Base-by-base conservation (phyloP, 148 eudicot genomes). In the Mesembryanthemum crystallinum region DNA sequence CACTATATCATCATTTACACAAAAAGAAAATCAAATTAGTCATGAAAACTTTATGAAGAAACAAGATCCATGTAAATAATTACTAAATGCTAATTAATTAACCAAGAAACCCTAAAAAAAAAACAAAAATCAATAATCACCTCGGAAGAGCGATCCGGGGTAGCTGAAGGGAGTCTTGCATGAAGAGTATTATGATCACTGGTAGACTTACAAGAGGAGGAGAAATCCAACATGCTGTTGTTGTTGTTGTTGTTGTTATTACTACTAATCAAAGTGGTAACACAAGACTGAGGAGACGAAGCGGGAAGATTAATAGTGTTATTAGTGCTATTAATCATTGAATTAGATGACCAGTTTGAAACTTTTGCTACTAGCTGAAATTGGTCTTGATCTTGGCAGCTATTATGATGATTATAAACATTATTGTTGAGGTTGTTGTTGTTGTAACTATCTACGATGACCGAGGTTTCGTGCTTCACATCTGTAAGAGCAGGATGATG, bases 201-300 rank as follows among this genome's bases (percentile, higher is more conserved):
- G n/a, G 80, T 82, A 21, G 83, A 54, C 71, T 78, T 82, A 30
- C 63, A 76, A 67, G 73, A 79, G 24, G 96, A 79, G 21, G 96
- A 85, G 71, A 91, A 89, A 75, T 88, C 90, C 55, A 89, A 73
- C 81, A 89, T 74, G 82, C 70, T 77, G 64, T 77, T 84, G 61
- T 25, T 59, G 23, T 23, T 77, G 69, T 45, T 77, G 64, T 77
- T 84, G 61, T 25, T 59, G 23, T 23, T 77, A 62, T 45, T 77
- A 61, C 64, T 73, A 58, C 71, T 78, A 72, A 85, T 83, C 61
- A 86, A 78, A 75, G 87, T 85, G 37, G 90, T 81, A 30, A 88
- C 79, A 78, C 93, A 90, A 72, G 97, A 92, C 29, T 80, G 90
- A n/a, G 97, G 95, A 77, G 97, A 92, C 5, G 97, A 88, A 67